Evolutionary conservation across 2,329 filamentous ascomycete species (phyloP), one percentile per base, ranked within the genome.

Genomic region (Trichoderma cornu-damae): DNA sequence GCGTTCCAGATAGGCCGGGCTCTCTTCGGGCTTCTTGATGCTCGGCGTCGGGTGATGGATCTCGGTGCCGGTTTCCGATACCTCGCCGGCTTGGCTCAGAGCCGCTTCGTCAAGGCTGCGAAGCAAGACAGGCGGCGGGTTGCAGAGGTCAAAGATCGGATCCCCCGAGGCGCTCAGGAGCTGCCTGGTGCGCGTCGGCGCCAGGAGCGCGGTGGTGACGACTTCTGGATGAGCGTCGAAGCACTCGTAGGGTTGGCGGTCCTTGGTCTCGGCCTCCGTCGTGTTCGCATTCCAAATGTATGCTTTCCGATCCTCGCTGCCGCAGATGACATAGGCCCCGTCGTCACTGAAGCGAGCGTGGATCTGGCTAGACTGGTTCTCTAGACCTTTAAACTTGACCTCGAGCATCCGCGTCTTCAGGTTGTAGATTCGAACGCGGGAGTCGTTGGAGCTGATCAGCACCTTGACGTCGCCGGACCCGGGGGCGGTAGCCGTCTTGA

Each of bases 111-210:
- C 84, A 24, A 86, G 81, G 62, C 87, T 91, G 60, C 92, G 78
- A 16, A 97, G 77, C 6, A 85, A 92, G 14, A 97, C 85, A 0
- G 93, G 91, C 0, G 93, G 94, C 4, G 94, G 94, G 65, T 97
- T 97, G 77, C 94, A 97, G 1, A 97, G 79, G 65, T 96, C 92
- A 70, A 91, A 99, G n/a, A 99, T 83, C 1, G 94, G 92, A 68
- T 99, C 92, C 56, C 90, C 89, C 0, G 91, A 95, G 12, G 83
- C 81, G 50, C 88, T 86, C 0, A 99, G 79, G 2, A 94, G 77
- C 66, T 89, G 86, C 58, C 89, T 83, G 9, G 90, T 91, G 65
- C 83, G 84, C 0, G 83, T 82, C 0, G 94, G 93, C 0, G 93
- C 93, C 67, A 96, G 87, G 3, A 94, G 75, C 2, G 93, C 90